Evolutionary conservation across 176 grass and related monocot genomes (phyloP), one percentile per base, ranked within the genome.

Genomic region (Triticum turgidum): DNA sequence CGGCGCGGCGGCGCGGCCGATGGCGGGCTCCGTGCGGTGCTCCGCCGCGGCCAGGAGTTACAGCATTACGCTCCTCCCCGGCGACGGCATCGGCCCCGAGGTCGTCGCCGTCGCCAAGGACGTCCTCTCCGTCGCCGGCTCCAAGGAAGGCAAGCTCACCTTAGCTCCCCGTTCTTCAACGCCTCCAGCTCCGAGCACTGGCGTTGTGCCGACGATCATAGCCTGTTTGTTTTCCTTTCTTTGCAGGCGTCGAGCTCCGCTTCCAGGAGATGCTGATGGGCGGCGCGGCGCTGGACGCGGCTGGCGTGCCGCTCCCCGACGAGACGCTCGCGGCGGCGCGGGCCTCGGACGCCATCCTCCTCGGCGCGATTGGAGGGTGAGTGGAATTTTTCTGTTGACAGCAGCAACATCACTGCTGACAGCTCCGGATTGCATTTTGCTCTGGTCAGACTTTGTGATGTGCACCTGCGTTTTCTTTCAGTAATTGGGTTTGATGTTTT

Each of bases 41-140:
- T 83, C 85, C 21, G 45, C 78, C 17, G 49, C 41, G 5, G 69
- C 62, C 18, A 88, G 93, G 82, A 96, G 84, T 65, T 96, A 96
- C 79, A 89, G 44, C 69, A 71, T 98, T 30, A 98, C 94, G 65
- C 90, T 96, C 52, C 94, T 96, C 33, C 93, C 94, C 7, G 96
- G 96, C 5, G 96, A 98, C 17, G 96, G 96, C 62, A 98, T 98
- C 61, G 96, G 96, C 49, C 96, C 96, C 0, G 96, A 98, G 88
- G 96, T 98, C 85, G 93, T 98, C 51, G 91, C 96, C 12, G 88
- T 98, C 65, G 90, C 96, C 84, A 94, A 96, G 87, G 93, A 96
- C 67, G 92, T 94, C 9, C 90, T 98, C 35, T 91, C 91, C 90
- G 81, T 88, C 69, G 88, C 79, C 6, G 93, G 91, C 41, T 84